Base-by-base conservation (phyloP, 2,329 filamentous ascomycete species). In the Fusarium neocosmosporiellum region DNA sequence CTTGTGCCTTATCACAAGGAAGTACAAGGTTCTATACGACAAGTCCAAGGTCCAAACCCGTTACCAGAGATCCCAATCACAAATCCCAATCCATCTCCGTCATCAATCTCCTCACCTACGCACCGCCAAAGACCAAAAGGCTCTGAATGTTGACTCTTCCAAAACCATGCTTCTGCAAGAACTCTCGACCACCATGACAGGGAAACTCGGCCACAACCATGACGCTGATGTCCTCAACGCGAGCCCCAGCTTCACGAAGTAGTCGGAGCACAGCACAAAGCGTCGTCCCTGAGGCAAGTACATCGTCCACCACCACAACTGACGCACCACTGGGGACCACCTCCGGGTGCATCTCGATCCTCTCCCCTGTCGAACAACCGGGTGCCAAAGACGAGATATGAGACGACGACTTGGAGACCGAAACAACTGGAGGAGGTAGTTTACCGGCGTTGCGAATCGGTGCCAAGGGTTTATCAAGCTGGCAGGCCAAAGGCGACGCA, bases 301-400 rank as follows among this genome's bases (percentile, higher is more conserved):
- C 88, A 78, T 91, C 89, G 66, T 91, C 89, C 7, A 91, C 83
- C 0, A 78, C 83, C n/a, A 91, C 81, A 13, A 91, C 85, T 5
- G 81, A 81, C 5, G 78, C 80, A 1, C 80, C 83, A 37, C 29
- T 75, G 0, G 80, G 73, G 20, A 91, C 34, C 39, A 79, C 78
- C 80, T 84, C 80, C 20, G 73, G 74, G 18, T 81, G 81, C 77
- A 91, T 88, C 79, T 89, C 88, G 8, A 91, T 84, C 34, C 67
- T 76, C 39, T 83, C 81, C 63, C 80, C 78, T 58, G 67, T 69
- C 7, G 63, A 55, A 16, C 74, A 55, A 2, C 72, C 65, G 2
- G 77, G 70, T 57, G 61, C 62, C n/a, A 77, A 78, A 64, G 85
- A 85, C 1, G 88, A 90, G 43, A 92, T 87, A 77, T 90, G 81